phyloP scores from a whole-genome alignment of 2,329 filamentous ascomycete genomes.

The Fusarium albidum region DNA sequence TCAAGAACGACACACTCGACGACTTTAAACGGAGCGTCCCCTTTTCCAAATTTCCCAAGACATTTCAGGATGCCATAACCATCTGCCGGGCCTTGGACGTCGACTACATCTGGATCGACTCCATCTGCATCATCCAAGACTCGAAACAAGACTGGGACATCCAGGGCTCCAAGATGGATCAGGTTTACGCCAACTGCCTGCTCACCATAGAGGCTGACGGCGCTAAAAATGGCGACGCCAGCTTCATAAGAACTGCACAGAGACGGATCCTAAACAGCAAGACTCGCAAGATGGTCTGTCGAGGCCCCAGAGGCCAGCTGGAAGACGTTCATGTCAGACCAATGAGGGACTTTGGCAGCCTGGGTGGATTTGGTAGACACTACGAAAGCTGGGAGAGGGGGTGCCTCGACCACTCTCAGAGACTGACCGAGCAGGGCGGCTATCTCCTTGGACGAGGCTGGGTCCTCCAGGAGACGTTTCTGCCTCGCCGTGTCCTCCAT shows the following conservation, averaged over 20 bases:
- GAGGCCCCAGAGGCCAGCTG: neutral
- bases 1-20: neutral
- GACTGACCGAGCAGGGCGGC: neutral
- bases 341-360: neutral
- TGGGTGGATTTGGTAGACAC: neutral
- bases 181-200: conserved; percentile 19
- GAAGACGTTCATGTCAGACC: neutral
- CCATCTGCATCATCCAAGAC: conserved; percentile 27
- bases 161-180: conserved; percentile 21
- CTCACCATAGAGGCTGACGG: conserved; percentile 15
- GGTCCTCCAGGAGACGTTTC: neutral
- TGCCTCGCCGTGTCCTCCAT: conserved; percentile 3
- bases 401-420: neutral
- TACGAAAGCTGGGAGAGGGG: neutral
- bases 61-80: conserved; percentile 20
- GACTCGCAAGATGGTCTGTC: neutral
- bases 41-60: conserved; percentile 11
- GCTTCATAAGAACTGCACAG: conserved; percentile 1
- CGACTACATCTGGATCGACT: conserved; percentile 26
- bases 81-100: conserved; percentile 7
- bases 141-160: conserved; percentile 16
- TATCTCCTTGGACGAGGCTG: neutral
- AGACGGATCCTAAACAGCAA: neutral
- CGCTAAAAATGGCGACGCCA: conserved; percentile 10
- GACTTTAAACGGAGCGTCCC: conserved; percentile 3